phyloP scores from a whole-genome alignment of 2,329 filamentous ascomycete species.

The Ascochyta clinopodiicola region DNA sequence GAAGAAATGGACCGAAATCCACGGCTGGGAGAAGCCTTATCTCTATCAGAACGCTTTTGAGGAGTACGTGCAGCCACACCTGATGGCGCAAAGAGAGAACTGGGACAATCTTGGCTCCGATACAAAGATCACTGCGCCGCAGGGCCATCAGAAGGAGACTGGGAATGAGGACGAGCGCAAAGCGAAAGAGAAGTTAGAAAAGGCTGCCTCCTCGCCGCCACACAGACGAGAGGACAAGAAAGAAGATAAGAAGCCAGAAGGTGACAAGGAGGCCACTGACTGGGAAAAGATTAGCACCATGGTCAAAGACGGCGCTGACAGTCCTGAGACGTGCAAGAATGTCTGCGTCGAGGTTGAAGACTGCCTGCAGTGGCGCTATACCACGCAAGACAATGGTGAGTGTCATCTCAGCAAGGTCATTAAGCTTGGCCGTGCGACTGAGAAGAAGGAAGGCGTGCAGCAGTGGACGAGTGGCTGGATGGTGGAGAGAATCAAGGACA shows the following conservation, averaged over 20 bases:
- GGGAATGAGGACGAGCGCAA: conserved; percentile 15
- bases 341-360: conserved; percentile 38
- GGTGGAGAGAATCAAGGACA: conserved; percentile 36
- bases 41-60: conserved; percentile 44
- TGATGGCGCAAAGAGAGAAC: conserved; percentile 32
- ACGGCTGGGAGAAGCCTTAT: conserved; percentile 44
- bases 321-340: conserved; percentile 31
- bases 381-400: conserved; percentile 32
- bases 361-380: conserved; percentile 49
- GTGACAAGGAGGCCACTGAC: conserved; percentile 7
- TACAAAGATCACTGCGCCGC: conserved; percentile 25
- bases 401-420: conserved; percentile 44
- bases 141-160: conserved; percentile 23
- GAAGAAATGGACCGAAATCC: conserved; percentile 39
- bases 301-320: conserved; percentile 33
- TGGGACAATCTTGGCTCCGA: conserved; percentile 46
- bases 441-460: conserved; percentile 21
- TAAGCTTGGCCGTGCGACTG: conserved; percentile 30
- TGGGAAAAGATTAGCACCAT: conserved; percentile 4
- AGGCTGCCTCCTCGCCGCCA: conserved; percentile 6
- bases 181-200: conserved; percentile 13
- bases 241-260: neutral
- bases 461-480: conserved; percentile 48
- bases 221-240: conserved; percentile 4
- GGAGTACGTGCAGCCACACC: conserved; percentile 38